Evolutionary conservation across 352 stramenopile species (phyloP).

Genomic region (Hyaloperonospora brassicae): DNA sequence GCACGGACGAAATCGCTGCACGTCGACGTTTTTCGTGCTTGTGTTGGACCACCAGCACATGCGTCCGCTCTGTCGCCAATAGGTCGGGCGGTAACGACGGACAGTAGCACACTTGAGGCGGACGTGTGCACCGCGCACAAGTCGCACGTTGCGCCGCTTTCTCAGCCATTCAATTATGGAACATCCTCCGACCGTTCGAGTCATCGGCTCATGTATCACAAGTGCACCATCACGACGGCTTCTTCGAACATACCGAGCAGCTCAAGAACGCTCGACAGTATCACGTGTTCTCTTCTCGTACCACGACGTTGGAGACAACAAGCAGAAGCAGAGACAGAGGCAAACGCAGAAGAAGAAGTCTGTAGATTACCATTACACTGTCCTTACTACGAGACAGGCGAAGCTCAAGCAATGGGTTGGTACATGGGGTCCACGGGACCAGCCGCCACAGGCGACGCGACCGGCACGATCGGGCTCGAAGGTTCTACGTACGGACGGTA

Average conservation of each 20-base stretch:
- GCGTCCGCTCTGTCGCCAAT: constrained; percentile 25
- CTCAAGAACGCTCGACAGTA: too few relatives aligned
- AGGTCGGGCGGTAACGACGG: constrained; percentile 22
- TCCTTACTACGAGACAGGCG: constrained; percentile 23
- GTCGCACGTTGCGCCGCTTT: constrained; percentile 15
- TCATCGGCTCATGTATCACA: neutral
- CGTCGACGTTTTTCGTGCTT: constrained; percentile 44
- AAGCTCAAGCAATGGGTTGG: constrained; percentile 51
- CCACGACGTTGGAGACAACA: neutral
- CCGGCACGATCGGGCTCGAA: constrained; percentile 41
- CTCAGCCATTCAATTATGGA: constrained; percentile 12
- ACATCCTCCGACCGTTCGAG: neutral
- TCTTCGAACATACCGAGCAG: too few relatives aligned
- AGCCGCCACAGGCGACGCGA: constrained; percentile 19
- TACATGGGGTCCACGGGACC: constrained; percentile 36
- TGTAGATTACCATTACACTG: constrained; percentile 5
- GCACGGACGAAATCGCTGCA: constrained; percentile 57
- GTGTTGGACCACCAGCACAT: constrained; percentile 61
- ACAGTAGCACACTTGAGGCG: constrained; percentile 56
- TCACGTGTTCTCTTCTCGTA: too few relatives aligned
- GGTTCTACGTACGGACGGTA: constrained; percentile 80
- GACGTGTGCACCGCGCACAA: constrained; percentile 39
- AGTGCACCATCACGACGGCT: too few relatives aligned
- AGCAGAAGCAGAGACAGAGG: constrained; percentile 4
- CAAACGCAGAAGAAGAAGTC: constrained; percentile 18